Evolutionary conservation across 345 rosid genomes (phyloP).

Genomic region (Brassica nigra): DNA sequence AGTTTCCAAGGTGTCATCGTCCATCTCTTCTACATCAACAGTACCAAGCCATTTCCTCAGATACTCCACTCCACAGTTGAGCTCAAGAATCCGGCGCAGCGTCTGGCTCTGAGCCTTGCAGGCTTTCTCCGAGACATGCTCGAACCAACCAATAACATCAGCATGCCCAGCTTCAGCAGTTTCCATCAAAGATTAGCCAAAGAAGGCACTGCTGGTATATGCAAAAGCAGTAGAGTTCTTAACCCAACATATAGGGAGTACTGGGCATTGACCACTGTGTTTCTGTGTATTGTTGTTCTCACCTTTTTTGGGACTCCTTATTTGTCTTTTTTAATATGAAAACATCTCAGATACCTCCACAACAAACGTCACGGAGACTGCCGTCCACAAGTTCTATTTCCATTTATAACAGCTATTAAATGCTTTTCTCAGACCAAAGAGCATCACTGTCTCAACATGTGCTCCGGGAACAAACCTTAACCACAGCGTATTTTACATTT

Average conservation of each 20-base stretch:
- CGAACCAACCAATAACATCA: constrained; percentile 72
- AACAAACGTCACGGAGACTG: constrained; percentile 21
- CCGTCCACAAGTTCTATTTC: constrained; percentile 28
- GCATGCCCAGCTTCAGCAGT: constrained; percentile 27
- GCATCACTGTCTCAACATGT: constrained; percentile 28
- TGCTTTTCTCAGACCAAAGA: constrained; percentile 13
- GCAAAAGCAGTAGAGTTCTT: constrained; percentile 8
- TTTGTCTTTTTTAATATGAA: constrained; percentile 16
- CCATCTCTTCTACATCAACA: constrained; percentile 52
- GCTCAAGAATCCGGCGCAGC: constrained; percentile 65
- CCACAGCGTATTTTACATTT: constrained; percentile 27
- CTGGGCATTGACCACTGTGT: constrained; percentile 32
- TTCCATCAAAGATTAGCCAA: constrained; percentile 37
- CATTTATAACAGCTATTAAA: constrained; percentile 26
- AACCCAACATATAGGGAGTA: constrained; percentile 29
- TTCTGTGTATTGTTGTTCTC: constrained; percentile 32
- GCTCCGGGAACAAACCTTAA: constrained; percentile 29
- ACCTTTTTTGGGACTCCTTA: constrained; percentile 23
- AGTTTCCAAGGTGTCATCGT: constrained; percentile 60
- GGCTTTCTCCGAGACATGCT: constrained; percentile 54
- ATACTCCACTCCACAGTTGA: constrained; percentile 65
- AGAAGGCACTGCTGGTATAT: constrained; percentile 9
- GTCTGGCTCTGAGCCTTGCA: constrained; percentile 64
- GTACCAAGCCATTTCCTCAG: constrained; percentile 65
- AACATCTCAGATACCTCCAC: constrained; percentile 30